Base-by-base conservation (phyloP, 2,329 filamentous ascomycete genomes). In the Gliomastix tumulicola region DNA sequence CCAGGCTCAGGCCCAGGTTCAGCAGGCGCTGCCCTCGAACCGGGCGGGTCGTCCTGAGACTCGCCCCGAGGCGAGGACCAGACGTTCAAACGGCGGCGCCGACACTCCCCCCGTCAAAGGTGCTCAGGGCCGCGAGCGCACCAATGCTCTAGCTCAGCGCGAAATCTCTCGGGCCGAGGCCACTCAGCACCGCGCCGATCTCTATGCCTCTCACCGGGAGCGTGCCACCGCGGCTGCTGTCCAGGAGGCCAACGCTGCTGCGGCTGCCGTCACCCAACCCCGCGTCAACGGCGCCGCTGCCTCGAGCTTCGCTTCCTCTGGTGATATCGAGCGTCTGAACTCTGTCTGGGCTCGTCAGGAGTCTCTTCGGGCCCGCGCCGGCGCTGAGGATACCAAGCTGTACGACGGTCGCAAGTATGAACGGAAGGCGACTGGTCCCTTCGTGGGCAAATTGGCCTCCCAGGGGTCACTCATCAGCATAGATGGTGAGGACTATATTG, bases 401-500 rank as follows among this genome's bases (percentile, higher is more conserved):
- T 69, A 75, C 46, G 65, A 66, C 19, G 76, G 76, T 18, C 59
- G 79, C 49, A 79, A 76, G 51, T 82, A 82, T 44, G 74, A 79
- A 54, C 69, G 76, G 37, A 80, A 79, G 56, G 54, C 66, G 21
- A 76, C 57, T 5, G 78, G 78, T 0, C 75, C 76, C 0, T 80
- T 82, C 41, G 63, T 69, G 42, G 77, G 76, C 18, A 79, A 79
- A 50, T 67, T 81, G n/a, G 76, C 79, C 21, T 77, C 73, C 32
- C 68, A 75, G 41, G 73, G 76, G 6, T 70, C 69, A 9, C 75
- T 82, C 17, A 69, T 82, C 47, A 79, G 62, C 33, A 82, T 82
- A 41, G 76, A 82, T 41, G 78, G 76, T 17, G 77, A 82, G 50
- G 78, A 82, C 43, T 82, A 77, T 41, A 76, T 82, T 22, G 78